A percentile compares a stretch with the other conserved stretches of the same genome.
These are phyloP conservation scores for Geotrichum reessii DNA, from an alignment of 1,139 yeast species.

Conservation along the genomic window DNA sequence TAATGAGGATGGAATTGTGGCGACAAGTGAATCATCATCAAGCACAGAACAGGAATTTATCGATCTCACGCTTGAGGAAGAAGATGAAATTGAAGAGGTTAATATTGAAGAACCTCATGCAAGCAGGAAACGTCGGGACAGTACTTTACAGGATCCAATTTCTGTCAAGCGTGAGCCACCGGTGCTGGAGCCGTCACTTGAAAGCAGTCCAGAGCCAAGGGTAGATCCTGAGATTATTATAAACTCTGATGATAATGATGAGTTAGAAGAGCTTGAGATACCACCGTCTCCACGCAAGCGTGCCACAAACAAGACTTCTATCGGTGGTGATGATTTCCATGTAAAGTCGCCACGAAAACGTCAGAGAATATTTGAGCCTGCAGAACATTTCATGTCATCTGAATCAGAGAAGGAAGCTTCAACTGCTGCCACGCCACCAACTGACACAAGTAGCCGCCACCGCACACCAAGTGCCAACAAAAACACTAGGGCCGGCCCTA, in stretches of 20 bases:
- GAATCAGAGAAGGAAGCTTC: background rate
- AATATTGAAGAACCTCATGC: constrained; percentile 3
- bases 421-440: background rate
- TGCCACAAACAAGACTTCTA: background rate
- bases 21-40: background rate
- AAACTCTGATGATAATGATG: background rate
- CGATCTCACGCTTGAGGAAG: background rate
- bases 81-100: background rate
- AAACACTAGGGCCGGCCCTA: background rate
- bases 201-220: background rate
- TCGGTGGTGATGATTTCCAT: background rate
- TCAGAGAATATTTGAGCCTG: background rate
- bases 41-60: background rate
- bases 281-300: constrained; percentile 3
- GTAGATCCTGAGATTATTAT: background rate
- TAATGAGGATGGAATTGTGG: background rate
- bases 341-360: constrained; percentile 6
- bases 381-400: background rate
- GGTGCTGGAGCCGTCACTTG: background rate
- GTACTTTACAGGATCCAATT: background rate
- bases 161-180: background rate
- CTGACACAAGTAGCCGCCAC: background rate
- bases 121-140: background rate
- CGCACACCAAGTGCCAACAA: background rate
- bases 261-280: background rate